Conservation (phyloP, 495 filamentous ascomycete species). For the Daldinia decipiens region DNA sequence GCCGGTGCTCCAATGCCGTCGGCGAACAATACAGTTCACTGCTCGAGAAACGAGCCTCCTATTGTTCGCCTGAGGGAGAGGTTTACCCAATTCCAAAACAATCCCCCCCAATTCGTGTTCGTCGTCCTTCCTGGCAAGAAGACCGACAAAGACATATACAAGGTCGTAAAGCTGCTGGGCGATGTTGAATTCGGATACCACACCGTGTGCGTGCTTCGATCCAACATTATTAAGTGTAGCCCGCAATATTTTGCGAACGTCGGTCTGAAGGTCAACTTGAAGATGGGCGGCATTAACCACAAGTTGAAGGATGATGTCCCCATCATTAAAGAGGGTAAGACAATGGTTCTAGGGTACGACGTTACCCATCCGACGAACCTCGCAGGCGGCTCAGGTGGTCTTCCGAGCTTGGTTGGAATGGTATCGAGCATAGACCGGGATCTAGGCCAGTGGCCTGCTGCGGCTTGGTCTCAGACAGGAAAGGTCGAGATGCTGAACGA, state of each 20-base stretch:
- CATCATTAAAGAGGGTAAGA: slow-evolving; percentile 67
- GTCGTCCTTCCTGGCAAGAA: slow-evolving; percentile 66
- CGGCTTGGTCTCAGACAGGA: slow-evolving; percentile 65
- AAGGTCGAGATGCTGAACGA: slow-evolving; percentile 69
- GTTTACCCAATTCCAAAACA: slow-evolving; percentile 33
- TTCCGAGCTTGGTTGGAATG: slow-evolving; percentile 78
- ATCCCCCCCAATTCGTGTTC: slow-evolving; percentile 65
- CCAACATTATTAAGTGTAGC: slow-evolving; percentile 59
- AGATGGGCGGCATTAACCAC: slow-evolving; percentile 84
- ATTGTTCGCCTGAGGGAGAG: slow-evolving; percentile 16
- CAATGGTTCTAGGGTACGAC: slow-evolving; percentile 86
- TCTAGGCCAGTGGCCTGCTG: slow-evolving; percentile 76
- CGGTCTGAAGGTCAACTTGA: slow-evolving; percentile 85
- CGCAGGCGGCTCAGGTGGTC: slow-evolving; percentile 55
- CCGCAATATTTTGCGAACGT: slow-evolving; percentile 76
- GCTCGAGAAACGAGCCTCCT: background rate
- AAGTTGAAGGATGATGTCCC: slow-evolving; percentile 59
- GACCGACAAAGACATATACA: slow-evolving; percentile 65
- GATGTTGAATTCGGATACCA: slow-evolving; percentile 72
- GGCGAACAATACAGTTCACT: background rate
- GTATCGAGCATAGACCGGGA: slow-evolving; percentile 73
- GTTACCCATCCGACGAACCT: slow-evolving; percentile 89
- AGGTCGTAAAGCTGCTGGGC: slow-evolving; percentile 71
- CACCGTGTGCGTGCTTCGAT: slow-evolving; percentile 68
- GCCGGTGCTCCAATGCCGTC: background rate